Base-by-base conservation (phyloP, 1,284 basidiomycete genomes). In the Cryptococcus sp. region DNA sequence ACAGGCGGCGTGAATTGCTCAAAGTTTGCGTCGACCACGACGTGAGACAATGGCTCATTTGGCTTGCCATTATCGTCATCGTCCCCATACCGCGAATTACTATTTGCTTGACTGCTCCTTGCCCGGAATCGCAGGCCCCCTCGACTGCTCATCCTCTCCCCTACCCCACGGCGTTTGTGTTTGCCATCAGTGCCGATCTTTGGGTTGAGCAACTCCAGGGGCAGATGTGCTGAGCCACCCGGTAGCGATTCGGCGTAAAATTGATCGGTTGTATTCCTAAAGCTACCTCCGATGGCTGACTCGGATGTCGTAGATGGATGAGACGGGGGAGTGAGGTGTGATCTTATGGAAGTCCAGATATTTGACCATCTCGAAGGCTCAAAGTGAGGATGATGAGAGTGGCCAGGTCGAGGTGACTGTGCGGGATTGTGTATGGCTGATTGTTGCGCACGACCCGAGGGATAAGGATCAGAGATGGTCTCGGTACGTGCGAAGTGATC, bases 1-100 rank as follows among this genome's bases (percentile, higher is more conserved):
- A 59, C 54, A 3, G 55, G 46, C 15, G 73, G 74, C 4, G 64
- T 61, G 52, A 74, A 71, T 16, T 72, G 64, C 13, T 70, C 70
- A 54, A 77, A 70, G 58, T 76, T 65, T 48, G 64, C 66, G 20
- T 77, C 75, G 11, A 77, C 74, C 5, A 75, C 75, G 37, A 70
- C 57, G 40, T 68, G 64, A 6, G 59, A 60, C 20, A 73, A 61
- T 10, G 69, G 70, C n/a, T 69, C 69, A 45, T 46, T 52, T 7
- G 63, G 60, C 20, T 63, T 62, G 3, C 41, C 46, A 43, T 46
- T 55, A 23, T 70, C 66, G 16, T 74, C 72, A 48, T 69, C 68
- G 48, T 73, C 72, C 2, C 69, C 72, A 52, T 65, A 71, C 11
- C 68, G 47, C 16, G 66, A 68, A 7, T 43, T 63, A 25, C 58